These are phyloP conservation scores for Sechiopsis laciniata DNA, from an alignment of 306 rosid species.

Conservation along the genomic window DNA sequence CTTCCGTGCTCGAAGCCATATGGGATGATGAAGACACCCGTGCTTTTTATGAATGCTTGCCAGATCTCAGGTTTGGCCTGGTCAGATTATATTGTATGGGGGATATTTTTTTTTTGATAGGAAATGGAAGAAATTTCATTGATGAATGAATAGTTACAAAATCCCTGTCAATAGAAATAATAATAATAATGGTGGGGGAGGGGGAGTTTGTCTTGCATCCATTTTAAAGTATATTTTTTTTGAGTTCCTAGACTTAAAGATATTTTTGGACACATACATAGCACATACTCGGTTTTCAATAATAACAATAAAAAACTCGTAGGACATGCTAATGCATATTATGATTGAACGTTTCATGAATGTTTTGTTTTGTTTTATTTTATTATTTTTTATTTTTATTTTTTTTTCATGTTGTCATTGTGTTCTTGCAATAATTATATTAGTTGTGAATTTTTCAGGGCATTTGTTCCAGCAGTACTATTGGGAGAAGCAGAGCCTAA, in stretches of 20 bases:
- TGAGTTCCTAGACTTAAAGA: slow-evolving; percentile 11
- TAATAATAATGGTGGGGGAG: too few relatives aligned
- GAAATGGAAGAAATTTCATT: too few relatives aligned
- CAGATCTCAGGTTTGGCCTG: slow-evolving; percentile 87
- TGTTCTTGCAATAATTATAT: neutral
- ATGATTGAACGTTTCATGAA: neutral
- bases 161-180: too few relatives aligned
- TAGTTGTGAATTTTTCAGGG: slow-evolving; percentile 42
- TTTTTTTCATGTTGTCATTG: neutral
- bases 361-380: too few relatives aligned
- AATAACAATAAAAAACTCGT: neutral
- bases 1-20: slow-evolving; percentile 67
- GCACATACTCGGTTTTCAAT: neutral
- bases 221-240: neutral
- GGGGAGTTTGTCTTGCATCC: slow-evolving; percentile 4
- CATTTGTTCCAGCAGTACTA: slow-evolving; percentile 97
- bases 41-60: slow-evolving; percentile 88
- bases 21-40: slow-evolving; percentile 99
- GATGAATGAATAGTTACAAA: too few relatives aligned
- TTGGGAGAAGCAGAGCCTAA: slow-evolving; percentile 89
- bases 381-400: too few relatives aligned
- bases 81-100: slow-evolving; percentile 15
- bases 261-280: neutral
- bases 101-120: too few relatives aligned
- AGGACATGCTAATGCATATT: slow-evolving; percentile 6